These are phyloP conservation scores for Irpex lacteus DNA, from an alignment of 1,284 basidiomycete genomes.

Conservation along the genomic window DNA sequence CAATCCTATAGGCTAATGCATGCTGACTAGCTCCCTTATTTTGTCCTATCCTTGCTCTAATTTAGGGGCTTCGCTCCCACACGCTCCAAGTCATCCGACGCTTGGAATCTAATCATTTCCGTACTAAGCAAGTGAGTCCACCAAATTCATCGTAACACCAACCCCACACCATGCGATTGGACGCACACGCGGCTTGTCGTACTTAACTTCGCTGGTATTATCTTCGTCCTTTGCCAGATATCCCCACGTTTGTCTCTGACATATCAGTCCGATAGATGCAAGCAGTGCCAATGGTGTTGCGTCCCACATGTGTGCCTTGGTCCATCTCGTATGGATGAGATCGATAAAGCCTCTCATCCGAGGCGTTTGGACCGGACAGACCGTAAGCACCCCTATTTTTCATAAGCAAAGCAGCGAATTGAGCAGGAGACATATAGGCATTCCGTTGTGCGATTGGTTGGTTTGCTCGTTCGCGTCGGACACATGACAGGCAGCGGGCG, in stretches of 20 bases:
- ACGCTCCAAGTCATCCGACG: background rate
- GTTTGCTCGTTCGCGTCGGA: too few species aligned
- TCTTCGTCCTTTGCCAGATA: background rate
- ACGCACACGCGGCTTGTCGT: background rate
- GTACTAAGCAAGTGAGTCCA: background rate
- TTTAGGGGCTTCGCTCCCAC: background rate
- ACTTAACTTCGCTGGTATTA: background rate
- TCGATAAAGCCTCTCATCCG: background rate
- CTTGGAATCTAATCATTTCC: background rate
- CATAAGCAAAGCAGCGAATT: background rate
- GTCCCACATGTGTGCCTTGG: background rate
- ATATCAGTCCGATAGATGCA: background rate
- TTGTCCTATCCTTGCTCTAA: background rate
- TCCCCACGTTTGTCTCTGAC: too few species aligned
- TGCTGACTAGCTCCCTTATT: background rate
- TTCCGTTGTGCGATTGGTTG: too few species aligned
- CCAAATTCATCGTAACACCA: background rate
- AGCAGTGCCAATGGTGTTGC: background rate
- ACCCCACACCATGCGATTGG: background rate
- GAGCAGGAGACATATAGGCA: background rate
- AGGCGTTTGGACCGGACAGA: background rate
- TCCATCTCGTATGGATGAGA: background rate
- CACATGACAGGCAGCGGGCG: too few species aligned
- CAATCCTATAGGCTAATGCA: background rate
- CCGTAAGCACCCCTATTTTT: background rate